Base-by-base conservation (phyloP, 2,329 filamentous ascomycete genomes). In the Microdochium bolleyi region DNA sequence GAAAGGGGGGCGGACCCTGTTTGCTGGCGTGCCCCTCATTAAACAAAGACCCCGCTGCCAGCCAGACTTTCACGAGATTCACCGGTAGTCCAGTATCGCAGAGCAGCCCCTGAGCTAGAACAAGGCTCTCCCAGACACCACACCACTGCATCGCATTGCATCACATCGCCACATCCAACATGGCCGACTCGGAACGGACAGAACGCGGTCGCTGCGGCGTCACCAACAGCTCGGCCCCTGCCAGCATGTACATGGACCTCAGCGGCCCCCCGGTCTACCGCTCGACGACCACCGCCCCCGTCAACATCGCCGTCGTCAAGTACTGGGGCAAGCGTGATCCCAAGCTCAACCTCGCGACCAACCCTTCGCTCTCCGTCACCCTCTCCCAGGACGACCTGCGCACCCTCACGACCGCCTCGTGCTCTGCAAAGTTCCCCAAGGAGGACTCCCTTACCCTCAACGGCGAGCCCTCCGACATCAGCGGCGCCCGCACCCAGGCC, bases 231-330 rank as follows among this genome's bases (percentile, higher is more conserved):
- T 8, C 8, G 41, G 41, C 41, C 3, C 41, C 41, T 24, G 41
- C 41, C 41, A 46, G 41, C 41, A 46, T 46, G 41, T 46, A 46
- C 41, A 46, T 46, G 41, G 41, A 46, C 41, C 41, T 46, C 41
- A 46, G 41, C 41, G 41, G 41, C 13, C 41, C 41, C 7, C 41
- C 48, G 8, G 80, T 97, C 64, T 92, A 95, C 77, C 87, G 91
- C 64, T 89, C 94, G 61, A 96, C 89, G 77, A 96, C 94, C 55
- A 97, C 92, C 58, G 94, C 94, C 41, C 94, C 92, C 14, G 92
- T 97, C 67, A 97, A 97, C 77, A 97, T 97, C 68, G 92, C 92
- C 60, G 92, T 97, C 54, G 94, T 97, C 75, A 97, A 97, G 88
- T 95, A 99, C 82, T 99, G 95, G 94, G 94, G 95, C 62, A 99